Evolutionary conservation across 352 stramenopile genomes (phyloP), one percentile per base, ranked within the genome.

Genomic region (Lagenidium sp.): DNA sequence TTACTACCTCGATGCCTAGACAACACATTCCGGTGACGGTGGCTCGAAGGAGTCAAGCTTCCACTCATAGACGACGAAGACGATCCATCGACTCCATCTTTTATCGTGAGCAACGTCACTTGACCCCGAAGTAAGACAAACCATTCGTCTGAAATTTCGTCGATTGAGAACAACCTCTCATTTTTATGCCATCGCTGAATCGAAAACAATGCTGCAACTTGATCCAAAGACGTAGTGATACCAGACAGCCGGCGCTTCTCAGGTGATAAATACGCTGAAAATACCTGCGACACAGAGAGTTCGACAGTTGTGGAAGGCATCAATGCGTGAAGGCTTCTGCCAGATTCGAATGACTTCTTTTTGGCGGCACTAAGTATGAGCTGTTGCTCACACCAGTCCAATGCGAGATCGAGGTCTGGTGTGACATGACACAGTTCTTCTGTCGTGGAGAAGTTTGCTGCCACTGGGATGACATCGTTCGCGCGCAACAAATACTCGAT

Each of bases 341-440:
- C 65, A 6, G 52, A 76, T 21, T 72, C 52, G 36, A 61, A 56
- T 10, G 65, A 78, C 41, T 44, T 57, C 28, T 53, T 49, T 15
- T 61, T 59, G 24, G 71, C 60, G 1, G 65, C 64, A 1, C 53
- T 52, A 29, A 74, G 38, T 15, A 82, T 80, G 23, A 82, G 49
- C 44, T 80, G 68, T 39, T 81, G 65, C 53, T 84, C 68, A 26
- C 71, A 84, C 68, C 71, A 84, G 45, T 81, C 63, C 1, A 84
- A 49, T 25, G 67, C 71, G 11, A 82, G 51, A 20, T 80, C 68
- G 13, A 82, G 46, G 31, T 81, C 68, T 6, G 53, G 41, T 6
- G 55, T 73, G 24, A 80, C 57, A 36, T 80, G 57, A 22, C 49
- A 68, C n/a, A 51, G 43, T 6, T 25, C 41, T 15, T 46, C 50